A percentile compares a stretch with the other conserved stretches of the same genome.
Evolutionary conservation across 1,284 basidiomycete species (phyloP).

Genomic region (Papiliotrema terrestris): DNA sequence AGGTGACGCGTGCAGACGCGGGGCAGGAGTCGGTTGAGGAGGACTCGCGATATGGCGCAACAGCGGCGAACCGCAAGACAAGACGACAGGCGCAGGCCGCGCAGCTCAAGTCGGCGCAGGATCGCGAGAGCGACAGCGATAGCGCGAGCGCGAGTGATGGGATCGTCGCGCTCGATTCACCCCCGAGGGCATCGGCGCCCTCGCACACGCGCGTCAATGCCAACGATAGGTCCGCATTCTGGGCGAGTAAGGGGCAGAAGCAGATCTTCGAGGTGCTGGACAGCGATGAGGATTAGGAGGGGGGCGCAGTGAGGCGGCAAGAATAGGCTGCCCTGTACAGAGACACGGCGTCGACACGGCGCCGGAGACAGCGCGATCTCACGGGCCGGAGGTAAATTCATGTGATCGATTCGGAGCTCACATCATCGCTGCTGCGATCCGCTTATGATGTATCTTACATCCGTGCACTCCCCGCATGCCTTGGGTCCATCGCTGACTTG

Average conservation of each 20-base stretch:
- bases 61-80: neutral
- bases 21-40: slow-evolving; percentile 3
- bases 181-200: neutral
- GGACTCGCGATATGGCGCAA: slow-evolving; percentile 15
- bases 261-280: neutral
- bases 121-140: neutral
- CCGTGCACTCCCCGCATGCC: too few species aligned
- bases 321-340: too few species aligned
- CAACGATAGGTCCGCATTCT: slow-evolving; percentile 10
- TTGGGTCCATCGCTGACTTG: too few species aligned
- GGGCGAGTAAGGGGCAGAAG: slow-evolving; percentile 8
- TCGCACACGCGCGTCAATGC: neutral
- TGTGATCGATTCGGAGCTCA: too few species aligned
- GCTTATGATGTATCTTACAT: too few species aligned
- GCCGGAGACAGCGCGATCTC: too few species aligned
- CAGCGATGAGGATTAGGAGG: neutral
- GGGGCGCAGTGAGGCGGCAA: too few species aligned
- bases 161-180: slow-evolving; percentile 1
- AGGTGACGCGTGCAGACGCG: neutral
- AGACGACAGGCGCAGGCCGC: neutral
- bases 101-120: neutral
- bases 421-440: too few species aligned
- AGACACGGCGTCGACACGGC: too few species aligned
- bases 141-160: slow-evolving; percentile 1
- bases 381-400: too few species aligned